A percentile compares a stretch with the other conserved stretches of the same genome.
These are phyloP conservation scores for Pyrus hybrid DNA, from an alignment of 331 rosid species.

Conservation along the genomic window DNA sequence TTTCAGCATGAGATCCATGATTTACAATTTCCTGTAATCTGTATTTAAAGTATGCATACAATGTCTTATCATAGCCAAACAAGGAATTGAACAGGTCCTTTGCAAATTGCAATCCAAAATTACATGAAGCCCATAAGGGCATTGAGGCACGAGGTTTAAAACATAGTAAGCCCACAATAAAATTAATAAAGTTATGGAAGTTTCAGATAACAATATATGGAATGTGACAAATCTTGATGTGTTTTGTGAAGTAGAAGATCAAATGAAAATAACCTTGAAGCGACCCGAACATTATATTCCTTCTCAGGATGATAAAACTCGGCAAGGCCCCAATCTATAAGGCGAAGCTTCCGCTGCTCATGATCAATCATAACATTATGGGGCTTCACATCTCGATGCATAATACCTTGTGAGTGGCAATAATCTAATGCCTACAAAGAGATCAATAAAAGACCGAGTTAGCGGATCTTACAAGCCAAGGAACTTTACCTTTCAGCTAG, in stretches of 20 bases:
- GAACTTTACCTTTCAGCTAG: background rate
- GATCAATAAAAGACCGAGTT: slow-evolving; percentile 6
- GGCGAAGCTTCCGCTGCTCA: slow-evolving; percentile 88
- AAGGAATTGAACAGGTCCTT: background rate
- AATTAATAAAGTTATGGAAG: background rate
- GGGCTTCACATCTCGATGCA: slow-evolving; percentile 94
- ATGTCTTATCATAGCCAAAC: background rate
- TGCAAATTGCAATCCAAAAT: background rate
- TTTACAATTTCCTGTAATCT: background rate
- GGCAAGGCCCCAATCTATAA: slow-evolving; percentile 94
- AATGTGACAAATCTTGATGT: background rate
- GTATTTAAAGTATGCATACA: no score
- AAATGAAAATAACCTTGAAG: slow-evolving; percentile 57
- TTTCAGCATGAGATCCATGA: background rate
- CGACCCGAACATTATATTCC: slow-evolving; percentile 94
- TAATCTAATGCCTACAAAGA: slow-evolving; percentile 70
- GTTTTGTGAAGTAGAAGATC: slow-evolving; percentile 1
- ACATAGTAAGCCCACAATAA: background rate
- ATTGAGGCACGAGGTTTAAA: background rate
- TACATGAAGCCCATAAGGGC: background rate
- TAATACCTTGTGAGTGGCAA: slow-evolving; percentile 94
- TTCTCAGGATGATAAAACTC: slow-evolving; percentile 93
- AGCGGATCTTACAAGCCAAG: background rate
- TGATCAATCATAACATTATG: slow-evolving; percentile 96
- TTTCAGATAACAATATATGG: background rate